These are phyloP conservation scores for Lactarius tabidus DNA, from an alignment of 768 basidiomycete species.

Conservation along the genomic window DNA sequence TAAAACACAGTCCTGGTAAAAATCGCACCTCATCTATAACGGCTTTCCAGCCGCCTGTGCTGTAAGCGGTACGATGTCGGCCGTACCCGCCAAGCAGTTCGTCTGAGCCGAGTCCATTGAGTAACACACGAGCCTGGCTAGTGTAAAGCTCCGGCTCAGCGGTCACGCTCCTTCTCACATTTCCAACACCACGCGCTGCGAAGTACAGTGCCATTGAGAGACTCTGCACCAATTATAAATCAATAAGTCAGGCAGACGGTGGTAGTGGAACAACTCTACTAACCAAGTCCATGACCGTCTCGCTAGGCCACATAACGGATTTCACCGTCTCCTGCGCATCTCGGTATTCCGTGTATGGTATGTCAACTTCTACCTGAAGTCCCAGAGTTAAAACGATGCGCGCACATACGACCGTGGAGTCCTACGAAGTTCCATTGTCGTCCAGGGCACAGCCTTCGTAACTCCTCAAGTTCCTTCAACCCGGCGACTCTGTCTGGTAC, in stretches of 20 bases:
- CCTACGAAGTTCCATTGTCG: conserved; percentile 85
- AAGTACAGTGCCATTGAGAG: conserved; percentile 91
- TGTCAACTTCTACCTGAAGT: conserved; percentile 74
- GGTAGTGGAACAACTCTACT: conserved; percentile 28
- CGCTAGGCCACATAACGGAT: conserved; percentile 70
- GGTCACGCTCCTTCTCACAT: conserved; percentile 39
- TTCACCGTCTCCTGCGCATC: conserved; percentile 52
- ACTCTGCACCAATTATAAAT: conserved; percentile 49
- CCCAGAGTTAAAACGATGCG: conserved; percentile 15
- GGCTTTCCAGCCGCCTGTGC: conserved; percentile 62
- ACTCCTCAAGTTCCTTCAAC: conserved; percentile 69
- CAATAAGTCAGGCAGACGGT: not conserved
- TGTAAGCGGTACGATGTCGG: conserved; percentile 77
- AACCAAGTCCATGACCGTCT: conserved; percentile 90
- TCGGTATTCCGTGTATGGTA: conserved; percentile 78
- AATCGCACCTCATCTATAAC: conserved; percentile 71
- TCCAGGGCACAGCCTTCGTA: conserved; percentile 69
- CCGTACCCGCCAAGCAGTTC: conserved; percentile 94
- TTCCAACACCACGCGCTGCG: conserved; percentile 77
- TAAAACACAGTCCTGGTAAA: not conserved
- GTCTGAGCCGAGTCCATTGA: conserved; percentile 93
- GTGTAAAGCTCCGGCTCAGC: conserved; percentile 49
- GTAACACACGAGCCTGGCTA: conserved; percentile 73
- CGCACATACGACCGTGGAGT: not conserved
- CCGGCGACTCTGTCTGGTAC: conserved; percentile 92